Base-by-base conservation (phyloP, 2,329 filamentous ascomycete genomes). In the Ophiostoma ulmi region DNA sequence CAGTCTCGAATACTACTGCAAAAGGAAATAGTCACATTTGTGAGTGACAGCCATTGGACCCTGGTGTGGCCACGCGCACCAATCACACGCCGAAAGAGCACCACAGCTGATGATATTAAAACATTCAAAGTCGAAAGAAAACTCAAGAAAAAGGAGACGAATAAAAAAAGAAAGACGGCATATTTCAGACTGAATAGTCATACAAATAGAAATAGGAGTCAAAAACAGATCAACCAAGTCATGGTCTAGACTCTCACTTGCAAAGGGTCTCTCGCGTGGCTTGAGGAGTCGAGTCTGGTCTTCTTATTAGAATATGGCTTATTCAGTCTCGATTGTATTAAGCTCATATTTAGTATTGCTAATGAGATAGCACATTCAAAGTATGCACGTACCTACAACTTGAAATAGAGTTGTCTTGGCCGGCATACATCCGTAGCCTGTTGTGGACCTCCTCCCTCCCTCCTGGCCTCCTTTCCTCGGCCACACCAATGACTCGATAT, bases 81-180 rank as follows among this genome's bases (percentile, higher is more conserved):
- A 71, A 71, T 71, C 70, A 71, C 64, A 71, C 67, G 68, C 68
- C 52, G 52, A 52, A 65, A 52, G 48, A 7, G 44, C 68, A 69
- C 61, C 68, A 71, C 63, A 67, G 63, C 41, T 65, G 13, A 35
- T 35, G 13, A 14, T 8, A 61, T 61, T 17, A 13, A 61, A 17
- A 61, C 55, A 35, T 20, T 31, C 1, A 35, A 55, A 61, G 22
- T 3, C 3, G 2, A 26, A 58, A 31, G 10, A 5, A 22, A 26
- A 58, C 14, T 31, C 2, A 13, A 58, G 14, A 14, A 14, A 58
- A 58, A 3, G 10, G 13, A 58, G 22, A 22, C 10, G 22, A 58
- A 58, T 58, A 7, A 14, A 22, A 22, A 26, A 10, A 13, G 22
- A 26, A 4, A 22, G 17, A 48, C 8, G 5, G 2, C 31, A 31